Evolutionary conservation across 306 rosid species (phyloP), one percentile per base, ranked within the genome.

Genomic region (Vachellia pachyceras): DNA sequence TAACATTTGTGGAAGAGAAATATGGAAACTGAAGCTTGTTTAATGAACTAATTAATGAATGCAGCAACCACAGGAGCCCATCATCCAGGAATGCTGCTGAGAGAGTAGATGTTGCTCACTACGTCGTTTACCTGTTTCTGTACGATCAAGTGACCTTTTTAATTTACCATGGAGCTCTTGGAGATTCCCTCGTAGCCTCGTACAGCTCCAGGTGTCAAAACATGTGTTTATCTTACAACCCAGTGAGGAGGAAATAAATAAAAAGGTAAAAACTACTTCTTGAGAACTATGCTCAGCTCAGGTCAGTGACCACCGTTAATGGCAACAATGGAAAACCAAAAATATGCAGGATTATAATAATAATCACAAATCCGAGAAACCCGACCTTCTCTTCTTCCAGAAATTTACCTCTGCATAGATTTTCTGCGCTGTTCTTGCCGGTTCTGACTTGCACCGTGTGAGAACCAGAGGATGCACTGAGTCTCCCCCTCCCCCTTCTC

Each of bases 381-480:
- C 90, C 84, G 86, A 81, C 75, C 84, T 84, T 79, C 84, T 81
- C 77, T 58, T 75, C 52, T 78, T 79, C 89, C 92, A 77, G 82
- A 73, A 82, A 54, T 77, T 67, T 29, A 77, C 5, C 70, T 85
- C 89, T 12, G 88, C 84, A 45, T 80, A 68, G 47, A 88, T 86
- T 77, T 84, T 88, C 79, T 85, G 81, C 20, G 83, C 83, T 10
- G 78, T 84, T 94, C 97, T 88, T 1, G 89, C 87, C 14, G 95
- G 97, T 72, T 91, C 97, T 23, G 98, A 92, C 85, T 92, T 92
- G 85, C 98, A 90, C 89, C 97, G 86, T 3, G 91, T 94, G 15
- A 92, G 92, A 15, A 86, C 86, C 41, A 86, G 49, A 29, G 91
- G 92, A 35, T 76, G 77, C 3, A 49, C 83, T 15, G 68, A 68